phyloP scores from a whole-genome alignment of 2,329 filamentous ascomycete genomes.

The Calycina marina region DNA sequence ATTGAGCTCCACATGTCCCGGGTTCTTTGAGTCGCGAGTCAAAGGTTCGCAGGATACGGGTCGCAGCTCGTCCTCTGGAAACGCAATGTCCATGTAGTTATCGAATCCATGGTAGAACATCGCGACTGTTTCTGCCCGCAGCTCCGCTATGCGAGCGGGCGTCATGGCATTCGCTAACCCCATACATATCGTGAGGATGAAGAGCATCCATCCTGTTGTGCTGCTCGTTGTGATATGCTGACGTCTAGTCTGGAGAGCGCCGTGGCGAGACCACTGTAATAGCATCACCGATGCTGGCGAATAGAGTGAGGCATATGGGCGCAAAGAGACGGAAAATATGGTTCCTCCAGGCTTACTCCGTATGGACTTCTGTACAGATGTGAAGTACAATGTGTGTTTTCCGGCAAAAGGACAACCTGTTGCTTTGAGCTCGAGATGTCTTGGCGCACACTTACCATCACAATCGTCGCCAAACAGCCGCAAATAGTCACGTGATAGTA shows the following conservation, averaged over 20 bases:
- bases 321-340: too few relatives aligned
- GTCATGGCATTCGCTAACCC: slow-evolving; percentile 30
- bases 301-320: slow-evolving; percentile 22
- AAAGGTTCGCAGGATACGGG: slow-evolving; percentile 75
- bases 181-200: slow-evolving; percentile 16
- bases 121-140: slow-evolving; percentile 47
- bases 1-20: slow-evolving; percentile 73
- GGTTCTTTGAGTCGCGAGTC: slow-evolving; percentile 68
- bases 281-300: slow-evolving; percentile 22
- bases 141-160: slow-evolving; percentile 35
- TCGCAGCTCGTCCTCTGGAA: slow-evolving; percentile 89
- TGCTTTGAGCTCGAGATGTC: too few relatives aligned
- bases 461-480: too few relatives aligned
- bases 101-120: slow-evolving; percentile 97
- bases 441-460: too few relatives aligned
- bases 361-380: too few relatives aligned
- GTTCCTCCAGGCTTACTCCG: too few relatives aligned
- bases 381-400: too few relatives aligned
- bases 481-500: too few relatives aligned
- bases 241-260: slow-evolving; percentile 14
- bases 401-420: too few relatives aligned
- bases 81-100: slow-evolving; percentile 88
- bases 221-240: slow-evolving; percentile 6
- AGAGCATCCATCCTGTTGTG: slow-evolving; percentile 15
- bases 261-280: slow-evolving; percentile 22